These are phyloP conservation scores for Penicillium longicatenatum DNA, from an alignment of 495 filamentous ascomycete species.

Conservation along the genomic window DNA sequence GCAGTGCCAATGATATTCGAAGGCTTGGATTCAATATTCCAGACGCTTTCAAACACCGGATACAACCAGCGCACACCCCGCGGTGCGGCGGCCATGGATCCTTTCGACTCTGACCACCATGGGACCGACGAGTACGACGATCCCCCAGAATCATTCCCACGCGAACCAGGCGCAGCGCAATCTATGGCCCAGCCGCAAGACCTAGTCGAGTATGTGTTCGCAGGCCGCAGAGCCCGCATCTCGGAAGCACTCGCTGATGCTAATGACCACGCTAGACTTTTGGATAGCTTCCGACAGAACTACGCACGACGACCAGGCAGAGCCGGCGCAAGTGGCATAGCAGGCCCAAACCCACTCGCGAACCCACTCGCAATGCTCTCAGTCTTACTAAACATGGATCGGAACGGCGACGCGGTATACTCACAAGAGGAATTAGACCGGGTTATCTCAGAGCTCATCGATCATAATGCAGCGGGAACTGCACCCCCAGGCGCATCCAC, in stretches of 20 bases:
- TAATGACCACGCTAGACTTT: constrained; percentile 29
- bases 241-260: background rate
- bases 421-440: constrained; percentile 88
- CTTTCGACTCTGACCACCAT: constrained; percentile 13
- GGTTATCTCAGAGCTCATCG: constrained; percentile 85
- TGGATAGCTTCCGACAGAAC: constrained; percentile 32
- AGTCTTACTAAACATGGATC: constrained; percentile 60
- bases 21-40: constrained; percentile 36
- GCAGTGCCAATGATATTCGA: constrained; percentile 35
- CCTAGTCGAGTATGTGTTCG: constrained; percentile 40
- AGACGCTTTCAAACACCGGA: constrained; percentile 25
- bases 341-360: constrained; percentile 33
- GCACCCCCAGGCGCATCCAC: constrained; percentile 82
- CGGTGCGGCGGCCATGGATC: constrained; percentile 4
- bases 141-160: constrained; percentile 33
- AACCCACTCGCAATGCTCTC: constrained; percentile 39
- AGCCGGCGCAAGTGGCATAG: constrained; percentile 23
- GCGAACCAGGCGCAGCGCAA: constrained; percentile 38
- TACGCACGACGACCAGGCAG: constrained; percentile 14
- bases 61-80: constrained; percentile 16
- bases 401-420: constrained; percentile 84
- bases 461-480: constrained; percentile 70
- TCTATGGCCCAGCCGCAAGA: constrained; percentile 26
- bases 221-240: background rate
- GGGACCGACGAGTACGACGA: constrained; percentile 8